Conservation (phyloP, 225 moss, liverwort and hornwort genomes). For the Polytrichum commune region DNA sequence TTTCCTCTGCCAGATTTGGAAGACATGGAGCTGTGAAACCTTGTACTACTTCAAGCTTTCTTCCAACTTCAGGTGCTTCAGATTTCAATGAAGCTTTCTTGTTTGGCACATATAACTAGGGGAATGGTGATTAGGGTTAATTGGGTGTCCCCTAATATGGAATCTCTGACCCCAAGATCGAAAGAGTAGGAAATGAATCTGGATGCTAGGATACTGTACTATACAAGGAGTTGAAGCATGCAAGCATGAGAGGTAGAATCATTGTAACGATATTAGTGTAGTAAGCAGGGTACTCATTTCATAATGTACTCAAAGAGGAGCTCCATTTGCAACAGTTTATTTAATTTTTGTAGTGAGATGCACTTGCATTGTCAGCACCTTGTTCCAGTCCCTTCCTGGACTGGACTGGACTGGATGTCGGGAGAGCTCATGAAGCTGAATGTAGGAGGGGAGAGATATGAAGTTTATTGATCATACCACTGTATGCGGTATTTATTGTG, state of each 20-base stretch:
- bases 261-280: neutral
- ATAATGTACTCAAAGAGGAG: no score
- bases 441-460: no score
- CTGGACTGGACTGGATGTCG: no score
- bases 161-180: no score
- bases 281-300: neutral
- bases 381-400: no score
- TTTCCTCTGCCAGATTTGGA: constrained; percentile 96
- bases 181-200: neutral
- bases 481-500: no score
- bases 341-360: no score
- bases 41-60: neutral
- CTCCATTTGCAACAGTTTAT: no score
- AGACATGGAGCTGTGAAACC: constrained; percentile 75
- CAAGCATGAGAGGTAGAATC: neutral
- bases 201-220: neutral
- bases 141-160: neutral
- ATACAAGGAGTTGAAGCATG: neutral
- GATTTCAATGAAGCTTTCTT: neutral
- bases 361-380: no score
- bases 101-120: no score
- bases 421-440: no score
- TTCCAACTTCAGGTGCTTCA: neutral
- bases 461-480: no score
- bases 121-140: neutral